phyloP scores from a whole-genome alignment of 2,329 filamentous ascomycete species.

The Xylaria sp. region DNA sequence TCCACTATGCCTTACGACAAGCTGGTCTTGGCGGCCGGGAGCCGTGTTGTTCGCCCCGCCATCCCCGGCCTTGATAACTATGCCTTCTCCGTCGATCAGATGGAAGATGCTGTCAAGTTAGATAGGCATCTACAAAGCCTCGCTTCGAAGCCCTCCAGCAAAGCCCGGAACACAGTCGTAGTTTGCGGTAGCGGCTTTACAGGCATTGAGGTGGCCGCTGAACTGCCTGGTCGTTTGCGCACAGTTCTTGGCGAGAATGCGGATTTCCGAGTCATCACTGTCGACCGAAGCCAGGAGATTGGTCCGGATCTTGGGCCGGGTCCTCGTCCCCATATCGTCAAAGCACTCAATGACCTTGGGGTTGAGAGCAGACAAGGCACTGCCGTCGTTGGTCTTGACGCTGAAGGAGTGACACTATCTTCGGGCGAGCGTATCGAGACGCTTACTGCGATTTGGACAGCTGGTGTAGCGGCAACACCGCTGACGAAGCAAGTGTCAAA shows the following conservation, averaged over 20 bases:
- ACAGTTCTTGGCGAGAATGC: slow-evolving; percentile 23
- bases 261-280: slow-evolving; percentile 26
- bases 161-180: slow-evolving; percentile 34
- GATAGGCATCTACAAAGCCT: slow-evolving; percentile 36
- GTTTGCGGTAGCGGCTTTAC: slow-evolving; percentile 37
- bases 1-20: slow-evolving; percentile 29
- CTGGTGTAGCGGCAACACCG: slow-evolving; percentile 32
- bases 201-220: slow-evolving; percentile 34
- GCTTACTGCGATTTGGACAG: slow-evolving; percentile 36
- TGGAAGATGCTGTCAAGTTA: slow-evolving; percentile 37
- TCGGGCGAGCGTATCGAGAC: slow-evolving; percentile 38
- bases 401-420: slow-evolving; percentile 31
- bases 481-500: slow-evolving; percentile 28
- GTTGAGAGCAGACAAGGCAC: slow-evolving; percentile 27
- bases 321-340: slow-evolving; percentile 28
- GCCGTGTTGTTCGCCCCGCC: slow-evolving; percentile 31
- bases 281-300: slow-evolving; percentile 29
- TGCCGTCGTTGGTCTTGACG: slow-evolving; percentile 25
- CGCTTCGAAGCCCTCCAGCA: slow-evolving; percentile 28
- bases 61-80: slow-evolving; percentile 26
- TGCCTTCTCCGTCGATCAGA: slow-evolving; percentile 36
- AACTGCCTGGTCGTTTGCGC: slow-evolving; percentile 34
- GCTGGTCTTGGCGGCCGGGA: slow-evolving; percentile 35
- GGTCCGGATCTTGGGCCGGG: slow-evolving; percentile 25
- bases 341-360: slow-evolving; percentile 28